phyloP scores from a whole-genome alignment of 108 stramenopile species.

The Cyclotella distinguenda region DNA sequence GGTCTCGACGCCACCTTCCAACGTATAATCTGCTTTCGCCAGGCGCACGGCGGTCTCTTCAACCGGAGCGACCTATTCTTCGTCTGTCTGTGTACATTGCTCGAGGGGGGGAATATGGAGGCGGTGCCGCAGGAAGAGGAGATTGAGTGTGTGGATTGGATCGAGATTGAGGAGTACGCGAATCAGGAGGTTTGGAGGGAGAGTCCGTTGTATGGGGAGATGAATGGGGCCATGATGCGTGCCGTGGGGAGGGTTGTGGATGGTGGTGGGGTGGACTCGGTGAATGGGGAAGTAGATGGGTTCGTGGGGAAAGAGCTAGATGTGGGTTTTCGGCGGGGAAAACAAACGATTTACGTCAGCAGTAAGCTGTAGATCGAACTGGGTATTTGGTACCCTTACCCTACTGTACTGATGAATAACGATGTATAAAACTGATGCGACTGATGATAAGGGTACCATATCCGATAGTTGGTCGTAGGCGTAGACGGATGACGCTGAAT shows the following conservation, averaged over 20 bases:
- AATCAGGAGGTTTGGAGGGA: conserved; percentile 61
- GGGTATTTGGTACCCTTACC: no score
- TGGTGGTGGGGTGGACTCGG: neutral
- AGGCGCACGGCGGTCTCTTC: conserved; percentile 58
- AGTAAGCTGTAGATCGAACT: conserved; percentile 23
- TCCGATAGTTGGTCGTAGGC: no score
- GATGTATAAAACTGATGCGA: no score
- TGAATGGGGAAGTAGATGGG: conserved; percentile 22
- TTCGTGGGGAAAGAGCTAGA: conserved; percentile 43
- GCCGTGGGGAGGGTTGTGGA: conserved; percentile 31
- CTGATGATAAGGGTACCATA: no score
- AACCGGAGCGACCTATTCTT: conserved; percentile 74
- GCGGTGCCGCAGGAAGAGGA: conserved; percentile 63
- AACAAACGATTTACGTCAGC: conserved; percentile 54
- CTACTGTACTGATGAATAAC: no score
- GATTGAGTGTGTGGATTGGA: conserved; percentile 79
- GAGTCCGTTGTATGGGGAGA: conserved; percentile 59
- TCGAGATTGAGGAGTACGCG: conserved; percentile 72
- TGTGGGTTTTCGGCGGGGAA: conserved; percentile 50
- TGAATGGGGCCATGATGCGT: conserved; percentile 63
- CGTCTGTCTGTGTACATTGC: conserved; percentile 59
- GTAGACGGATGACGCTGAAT: no score
- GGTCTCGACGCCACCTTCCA: conserved; percentile 57
- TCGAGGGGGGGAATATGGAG: conserved; percentile 29
- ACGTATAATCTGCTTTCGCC: conserved; percentile 66